Evolutionary conservation across 305 asterid genomes (phyloP).

Genomic region (Solanum hybrid): DNA sequence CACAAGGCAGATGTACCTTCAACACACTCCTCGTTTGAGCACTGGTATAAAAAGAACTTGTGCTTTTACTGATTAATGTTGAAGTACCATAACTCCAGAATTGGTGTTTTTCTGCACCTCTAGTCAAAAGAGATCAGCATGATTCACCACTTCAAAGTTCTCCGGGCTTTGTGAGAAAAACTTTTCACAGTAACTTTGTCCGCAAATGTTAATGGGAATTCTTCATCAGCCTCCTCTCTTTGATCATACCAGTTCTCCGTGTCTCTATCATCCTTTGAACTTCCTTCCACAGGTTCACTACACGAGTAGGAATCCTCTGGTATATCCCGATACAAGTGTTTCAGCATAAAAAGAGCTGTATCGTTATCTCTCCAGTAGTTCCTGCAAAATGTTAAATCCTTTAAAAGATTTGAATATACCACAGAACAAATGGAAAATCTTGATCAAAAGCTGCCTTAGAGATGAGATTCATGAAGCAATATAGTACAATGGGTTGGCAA

Average conservation of each 20-base stretch:
- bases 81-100: background rate
- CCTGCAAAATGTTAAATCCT: slow-evolving; percentile 28
- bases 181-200: slow-evolving; percentile 37
- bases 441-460: background rate
- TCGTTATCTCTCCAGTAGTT: slow-evolving; percentile 93
- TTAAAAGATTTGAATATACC: background rate
- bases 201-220: slow-evolving; percentile 78
- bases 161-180: slow-evolving; percentile 49
- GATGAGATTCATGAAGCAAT: background rate
- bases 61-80: background rate
- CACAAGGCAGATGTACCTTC: background rate
- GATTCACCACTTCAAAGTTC: slow-evolving; percentile 13
- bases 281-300: slow-evolving; percentile 22
- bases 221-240: slow-evolving; percentile 54
- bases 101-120: background rate
- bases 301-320: slow-evolving; percentile 44
- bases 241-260: slow-evolving; percentile 47
- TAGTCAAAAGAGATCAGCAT: background rate
- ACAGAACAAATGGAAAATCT: background rate
- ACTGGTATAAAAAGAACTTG: background rate
- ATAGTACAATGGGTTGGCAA: background rate
- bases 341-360: slow-evolving; percentile 88
- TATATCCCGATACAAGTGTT: slow-evolving; percentile 78
- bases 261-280: slow-evolving; percentile 20
- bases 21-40: background rate